These are phyloP conservation scores for Kwoniella sp. DNA, from an alignment of 768 basidiomycete genomes.

Conservation along the genomic window DNA sequence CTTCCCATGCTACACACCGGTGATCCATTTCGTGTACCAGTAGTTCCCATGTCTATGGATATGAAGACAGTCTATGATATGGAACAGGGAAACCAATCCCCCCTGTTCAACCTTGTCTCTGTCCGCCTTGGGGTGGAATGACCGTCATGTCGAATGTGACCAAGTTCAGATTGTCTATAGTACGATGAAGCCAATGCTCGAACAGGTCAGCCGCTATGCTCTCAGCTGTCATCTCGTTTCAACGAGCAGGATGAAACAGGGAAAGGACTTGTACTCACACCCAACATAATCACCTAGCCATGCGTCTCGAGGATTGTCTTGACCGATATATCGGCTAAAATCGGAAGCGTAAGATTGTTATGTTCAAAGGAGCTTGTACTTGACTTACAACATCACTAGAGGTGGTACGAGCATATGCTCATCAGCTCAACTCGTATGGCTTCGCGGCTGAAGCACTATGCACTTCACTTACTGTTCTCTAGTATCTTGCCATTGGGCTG, in stretches of 20 bases:
- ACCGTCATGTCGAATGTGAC: constrained; percentile 27
- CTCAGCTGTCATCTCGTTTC: no score
- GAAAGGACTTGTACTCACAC: constrained; percentile 19
- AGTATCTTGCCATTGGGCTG: constrained; percentile 20
- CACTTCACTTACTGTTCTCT: constrained; percentile 10
- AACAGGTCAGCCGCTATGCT: no score
- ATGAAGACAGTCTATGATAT: no score
- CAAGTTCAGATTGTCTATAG: constrained; percentile 19
- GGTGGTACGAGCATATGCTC: neutral
- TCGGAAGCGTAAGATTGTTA: neutral
- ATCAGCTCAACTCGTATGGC: neutral
- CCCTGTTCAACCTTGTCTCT: neutral
- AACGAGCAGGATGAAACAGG: no score
- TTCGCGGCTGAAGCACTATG: no score
- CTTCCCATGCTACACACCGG: no score
- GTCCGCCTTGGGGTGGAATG: neutral
- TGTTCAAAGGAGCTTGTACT: neutral
- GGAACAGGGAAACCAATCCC: neutral
- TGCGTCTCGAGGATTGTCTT: constrained; percentile 5
- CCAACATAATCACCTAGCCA: constrained; percentile 23
- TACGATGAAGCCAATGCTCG: neutral
- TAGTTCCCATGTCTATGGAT: no score
- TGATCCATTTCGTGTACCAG: no score
- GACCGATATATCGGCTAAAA: constrained; percentile 20
- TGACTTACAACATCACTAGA: no score